Base-by-base conservation (phyloP, 2,329 filamentous ascomycete genomes). In the Drechslera avenae region DNA sequence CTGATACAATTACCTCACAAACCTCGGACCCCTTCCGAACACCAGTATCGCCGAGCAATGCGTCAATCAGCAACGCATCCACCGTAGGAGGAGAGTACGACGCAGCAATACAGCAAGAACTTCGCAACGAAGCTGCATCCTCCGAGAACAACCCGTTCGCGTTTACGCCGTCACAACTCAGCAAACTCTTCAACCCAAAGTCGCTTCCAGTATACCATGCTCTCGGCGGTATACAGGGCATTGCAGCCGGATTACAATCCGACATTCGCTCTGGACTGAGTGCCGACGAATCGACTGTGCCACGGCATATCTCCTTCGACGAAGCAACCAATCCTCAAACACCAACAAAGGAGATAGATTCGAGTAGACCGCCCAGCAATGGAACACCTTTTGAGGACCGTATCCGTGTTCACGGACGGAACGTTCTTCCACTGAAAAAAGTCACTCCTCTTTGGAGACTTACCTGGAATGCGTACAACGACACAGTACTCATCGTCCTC, bases 381-480 rank as follows among this genome's bases (percentile, higher is more conserved):
- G 64, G 57, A 10, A 34, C 62, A 17, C 62, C 68, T 5, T 83
- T 81, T 48, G 68, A 75, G 33, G 86, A 88, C 64, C 79, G 86
- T n/a, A 78, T 80, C 47, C 76, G 84, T 26, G 75, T 87, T 4
- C 87, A 81, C 63, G 79, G 81, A 37, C 79, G 81, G 57, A 89
- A 89, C 60, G 73, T 77, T 10, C 74, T 89, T 17, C 86, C 86
- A 0, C 79, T 83, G 35, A 84, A 86, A 66, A 86, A 88, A 68
- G 76, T 80, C 2, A 85, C 83, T 21, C 79, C 83, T 2, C 78
- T 89, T 33, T 78, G 83, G 61, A 77, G 75, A 50, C 67, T 89
- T 6, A 78, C 86, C 51, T 90, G 86, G 86, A 82, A 82, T 54
- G 86, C 87, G 2, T 89, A 88, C 69, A 87, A 89, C 59, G 88